phyloP scores from a whole-genome alignment of 768 basidiomycete genomes.

The Pulveroboletus sp. region DNA sequence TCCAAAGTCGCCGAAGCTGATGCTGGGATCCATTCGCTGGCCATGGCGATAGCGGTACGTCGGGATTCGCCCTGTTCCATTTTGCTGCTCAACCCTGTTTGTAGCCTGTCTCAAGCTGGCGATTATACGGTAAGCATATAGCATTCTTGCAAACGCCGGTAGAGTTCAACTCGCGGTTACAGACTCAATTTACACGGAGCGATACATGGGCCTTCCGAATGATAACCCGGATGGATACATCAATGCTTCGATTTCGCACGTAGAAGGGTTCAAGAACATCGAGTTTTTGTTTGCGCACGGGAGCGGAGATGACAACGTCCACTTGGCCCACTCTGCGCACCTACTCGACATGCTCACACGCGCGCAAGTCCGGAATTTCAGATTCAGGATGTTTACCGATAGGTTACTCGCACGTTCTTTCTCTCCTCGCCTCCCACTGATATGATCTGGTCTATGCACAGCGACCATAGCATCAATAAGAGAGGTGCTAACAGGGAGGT shows the following conservation, averaged over 20 bases:
- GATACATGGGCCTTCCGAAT: slow-evolving; percentile 88
- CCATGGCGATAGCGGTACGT: slow-evolving; percentile 87
- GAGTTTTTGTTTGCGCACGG: slow-evolving; percentile 90
- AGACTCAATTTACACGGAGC: slow-evolving; percentile 97
- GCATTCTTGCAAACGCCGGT: neutral
- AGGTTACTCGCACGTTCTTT: slow-evolving; percentile 49
- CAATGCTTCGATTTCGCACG: slow-evolving; percentile 84
- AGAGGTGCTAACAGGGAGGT: slow-evolving; percentile 83
- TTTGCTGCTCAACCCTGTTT: slow-evolving; percentile 11
- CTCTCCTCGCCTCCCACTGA: slow-evolving; percentile 7
- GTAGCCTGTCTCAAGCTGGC: slow-evolving; percentile 88
- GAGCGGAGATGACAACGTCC: slow-evolving; percentile 96
- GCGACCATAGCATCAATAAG: slow-evolving; percentile 74
- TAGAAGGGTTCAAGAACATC: slow-evolving; percentile 78
- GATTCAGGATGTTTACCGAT: slow-evolving; percentile 97
- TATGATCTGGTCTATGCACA: slow-evolving; percentile 28
- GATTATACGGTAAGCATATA: slow-evolving; percentile 59
- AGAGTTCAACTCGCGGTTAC: slow-evolving; percentile 3
- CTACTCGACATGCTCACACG: slow-evolving; percentile 91
- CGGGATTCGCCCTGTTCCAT: neutral
- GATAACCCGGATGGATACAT: slow-evolving; percentile 85
- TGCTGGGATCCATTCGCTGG: slow-evolving; percentile 85
- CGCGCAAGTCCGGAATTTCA: slow-evolving; percentile 66
- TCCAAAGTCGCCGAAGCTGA: slow-evolving; percentile 89
- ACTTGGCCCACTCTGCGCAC: slow-evolving; percentile 88